These are phyloP conservation scores for Podosphaera fusca DNA, from an alignment of 2,329 filamentous ascomycete genomes.

Conservation along the genomic window DNA sequence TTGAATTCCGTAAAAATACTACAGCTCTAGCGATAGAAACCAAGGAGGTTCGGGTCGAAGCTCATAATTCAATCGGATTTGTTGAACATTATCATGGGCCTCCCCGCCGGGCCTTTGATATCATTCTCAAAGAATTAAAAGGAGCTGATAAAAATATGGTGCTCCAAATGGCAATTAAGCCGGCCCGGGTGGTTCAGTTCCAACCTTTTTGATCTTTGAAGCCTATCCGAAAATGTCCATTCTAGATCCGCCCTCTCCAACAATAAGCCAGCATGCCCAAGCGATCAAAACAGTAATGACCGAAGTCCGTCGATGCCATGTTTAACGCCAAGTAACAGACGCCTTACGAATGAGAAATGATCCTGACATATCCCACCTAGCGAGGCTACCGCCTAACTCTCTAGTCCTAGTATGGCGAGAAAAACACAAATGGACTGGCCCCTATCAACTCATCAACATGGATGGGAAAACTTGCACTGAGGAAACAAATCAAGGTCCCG, in stretches of 20 bases:
- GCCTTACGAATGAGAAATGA: background rate
- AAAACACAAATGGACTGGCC: background rate
- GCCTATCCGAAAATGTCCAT: background rate
- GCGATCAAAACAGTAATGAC: background rate
- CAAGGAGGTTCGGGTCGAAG: background rate
- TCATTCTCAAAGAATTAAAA: background rate
- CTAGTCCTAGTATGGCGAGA: background rate
- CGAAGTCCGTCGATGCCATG: background rate
- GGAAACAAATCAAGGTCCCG: background rate
- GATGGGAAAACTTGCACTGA: background rate
- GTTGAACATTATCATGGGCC: background rate
- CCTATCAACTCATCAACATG: background rate
- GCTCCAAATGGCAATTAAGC: background rate
- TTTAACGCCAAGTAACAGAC: background rate
- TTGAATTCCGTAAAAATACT: constrained; percentile 1
- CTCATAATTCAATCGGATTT: background rate
- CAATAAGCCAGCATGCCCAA: background rate
- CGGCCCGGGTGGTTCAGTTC: background rate
- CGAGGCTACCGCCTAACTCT: background rate
- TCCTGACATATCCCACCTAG: background rate
- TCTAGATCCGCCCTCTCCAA: background rate
- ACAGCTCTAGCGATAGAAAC: background rate
- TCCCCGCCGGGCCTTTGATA: background rate
- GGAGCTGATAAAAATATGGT: background rate
- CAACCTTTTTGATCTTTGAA: background rate